Conservation (phyloP, 768 basidiomycete species). For the Dentipellis sp. region DNA sequence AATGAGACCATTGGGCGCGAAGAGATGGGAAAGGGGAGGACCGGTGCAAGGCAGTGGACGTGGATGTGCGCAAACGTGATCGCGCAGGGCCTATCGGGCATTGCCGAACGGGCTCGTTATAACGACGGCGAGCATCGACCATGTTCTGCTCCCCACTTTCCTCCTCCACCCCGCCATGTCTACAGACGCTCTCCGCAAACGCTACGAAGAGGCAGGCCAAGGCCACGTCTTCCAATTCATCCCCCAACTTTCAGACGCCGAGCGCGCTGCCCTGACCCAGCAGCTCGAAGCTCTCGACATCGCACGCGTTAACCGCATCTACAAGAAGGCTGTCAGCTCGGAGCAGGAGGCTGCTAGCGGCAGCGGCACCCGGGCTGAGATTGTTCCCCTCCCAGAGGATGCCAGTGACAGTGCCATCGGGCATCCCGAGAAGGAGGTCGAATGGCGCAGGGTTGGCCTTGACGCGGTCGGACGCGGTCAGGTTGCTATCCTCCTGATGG, state of each 20-base stretch:
- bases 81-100: neutral
- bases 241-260: constrained; percentile 53
- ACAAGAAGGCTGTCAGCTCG: constrained; percentile 60
- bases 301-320: constrained; percentile 86
- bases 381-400: constrained; percentile 75
- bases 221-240: constrained; percentile 87
- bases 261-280: constrained; percentile 50
- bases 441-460: constrained; percentile 77
- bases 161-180: constrained; percentile 31
- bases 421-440: constrained; percentile 42
- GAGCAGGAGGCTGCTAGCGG: constrained; percentile 44
- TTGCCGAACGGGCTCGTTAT: neutral
- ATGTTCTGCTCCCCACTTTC: neutral
- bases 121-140: neutral
- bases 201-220: constrained; percentile 77
- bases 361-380: constrained; percentile 34
- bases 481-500: constrained; percentile 96
- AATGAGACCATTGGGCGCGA: neutral
- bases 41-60: neutral
- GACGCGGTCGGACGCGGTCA: constrained; percentile 71
- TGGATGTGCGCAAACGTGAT: neutral
- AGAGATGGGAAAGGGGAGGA: neutral
- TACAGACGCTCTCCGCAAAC: constrained; percentile 44
- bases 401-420: constrained; percentile 57
- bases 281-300: constrained; percentile 83